Percentiles rank a stretch among this genome's conserved stretches.
These are phyloP conservation scores for Backusella mclennaniae DNA, from an alignment of 192 early-diverging fungal genomes.

Conservation along the genomic window DNA sequence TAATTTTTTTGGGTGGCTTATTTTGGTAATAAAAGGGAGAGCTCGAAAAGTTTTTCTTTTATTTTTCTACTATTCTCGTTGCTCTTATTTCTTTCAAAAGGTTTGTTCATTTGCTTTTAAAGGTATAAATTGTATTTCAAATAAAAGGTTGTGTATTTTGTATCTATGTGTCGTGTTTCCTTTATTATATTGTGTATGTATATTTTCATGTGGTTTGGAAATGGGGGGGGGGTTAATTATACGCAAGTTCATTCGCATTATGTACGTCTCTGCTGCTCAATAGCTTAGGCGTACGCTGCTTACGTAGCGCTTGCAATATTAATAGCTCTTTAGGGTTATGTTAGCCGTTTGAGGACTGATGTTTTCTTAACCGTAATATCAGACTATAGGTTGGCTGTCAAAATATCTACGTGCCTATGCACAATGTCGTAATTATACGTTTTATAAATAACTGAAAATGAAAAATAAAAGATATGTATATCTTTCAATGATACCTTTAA, in stretches of 20 bases:
- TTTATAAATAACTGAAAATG: constrained; percentile 3
- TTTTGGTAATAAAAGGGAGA: background rate
- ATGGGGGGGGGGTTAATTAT: background rate
- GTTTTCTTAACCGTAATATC: constrained; percentile 1
- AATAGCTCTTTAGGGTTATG: background rate
- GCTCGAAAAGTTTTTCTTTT: background rate
- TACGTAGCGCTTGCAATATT: constrained; percentile 18
- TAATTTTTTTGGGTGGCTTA: background rate
- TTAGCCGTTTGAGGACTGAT: constrained; percentile 11
- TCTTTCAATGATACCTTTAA: background rate
- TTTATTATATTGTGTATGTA: background rate
- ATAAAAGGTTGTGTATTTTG: background rate
- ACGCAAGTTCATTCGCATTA: constrained; percentile 21
- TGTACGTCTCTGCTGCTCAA: constrained; percentile 6
- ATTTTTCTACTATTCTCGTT: background rate
- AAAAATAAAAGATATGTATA: background rate
- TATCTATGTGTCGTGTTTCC: background rate
- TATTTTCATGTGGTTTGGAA: background rate
- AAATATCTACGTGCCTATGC: background rate
- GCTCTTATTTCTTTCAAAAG: background rate
- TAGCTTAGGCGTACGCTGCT: constrained; percentile 9
- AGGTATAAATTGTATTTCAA: background rate
- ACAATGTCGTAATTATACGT: background rate
- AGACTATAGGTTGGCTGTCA: constrained; percentile 20
- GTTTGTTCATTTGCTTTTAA: background rate